Evolutionary conservation across 441 rosid species (phyloP), one percentile per base, ranked within the genome.

Genomic region (Syzygium syzygioides): DNA sequence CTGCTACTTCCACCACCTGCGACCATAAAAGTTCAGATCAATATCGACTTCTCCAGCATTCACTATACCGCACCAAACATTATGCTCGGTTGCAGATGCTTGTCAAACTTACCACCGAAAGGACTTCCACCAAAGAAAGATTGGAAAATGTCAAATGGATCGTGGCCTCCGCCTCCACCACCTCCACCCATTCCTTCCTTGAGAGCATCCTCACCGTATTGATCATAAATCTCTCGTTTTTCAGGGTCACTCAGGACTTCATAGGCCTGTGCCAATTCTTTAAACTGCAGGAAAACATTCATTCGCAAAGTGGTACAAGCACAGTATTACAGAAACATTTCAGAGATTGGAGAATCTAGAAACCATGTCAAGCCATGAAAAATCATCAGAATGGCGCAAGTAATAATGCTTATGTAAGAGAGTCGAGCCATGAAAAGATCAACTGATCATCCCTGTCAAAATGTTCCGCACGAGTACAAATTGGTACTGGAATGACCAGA

Each of bases 181-280:
- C 97, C 94, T 28, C 96, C 95, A 13, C 98, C 98, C 98, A 96
- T 96, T 91, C 99, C 98, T 93, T 94, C 96, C 91, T 96, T 97
- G 86, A 97, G 99, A 11, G 98, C 99, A 92, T 96, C 99, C 94
- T 97, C 99, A 1, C 99, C 99, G 84, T 95, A 97, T 86, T 96
- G 97, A 90, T 97, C 99, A 90, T 97, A 97, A 71, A 97, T 94
- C 89, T 96, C 97, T 56, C 99, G 97, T 86, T 97, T 97, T 92
- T 97, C 99, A 0, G 98, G 98, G 89, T 97, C 98, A 85, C 95
- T 97, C 55, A 96, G 89, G 66, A 96, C 99, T 91, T 97, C 99
- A 90, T 97, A 97, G 48, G 99, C 99, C 91, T 97, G 98, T n/a
- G 98, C 98, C 91, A 97, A 89, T 93, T 96, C 99, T 84, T 97